Percentiles rank a stretch among this genome's conserved stretches.
These are phyloP conservation scores for Zostera marina DNA, from an alignment of 116 monocot species.

Conservation along the genomic window DNA sequence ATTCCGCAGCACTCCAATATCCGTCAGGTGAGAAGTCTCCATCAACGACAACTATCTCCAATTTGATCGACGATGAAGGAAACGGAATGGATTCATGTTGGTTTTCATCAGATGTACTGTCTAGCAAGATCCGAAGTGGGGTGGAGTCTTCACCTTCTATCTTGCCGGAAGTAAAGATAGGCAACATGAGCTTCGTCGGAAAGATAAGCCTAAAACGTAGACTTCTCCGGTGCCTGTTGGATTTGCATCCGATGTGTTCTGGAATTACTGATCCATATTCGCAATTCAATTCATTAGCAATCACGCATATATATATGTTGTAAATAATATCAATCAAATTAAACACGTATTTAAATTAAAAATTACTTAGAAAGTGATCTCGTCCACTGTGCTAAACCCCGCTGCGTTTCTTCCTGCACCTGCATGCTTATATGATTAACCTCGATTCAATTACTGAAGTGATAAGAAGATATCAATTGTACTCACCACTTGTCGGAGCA, in stretches of 20 bases:
- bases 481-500: slow-evolving; percentile 49
- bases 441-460: not conserved
- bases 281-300: not conserved
- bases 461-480: not conserved
- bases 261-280: not conserved
- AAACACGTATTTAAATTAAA: not conserved
- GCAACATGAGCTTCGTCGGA: slow-evolving; percentile 10
- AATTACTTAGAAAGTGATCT: too few species aligned
- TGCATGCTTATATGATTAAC: not conserved
- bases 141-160: slow-evolving; percentile 27
- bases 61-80: slow-evolving; percentile 29
- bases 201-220: slow-evolving; percentile 32
- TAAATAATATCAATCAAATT: too few species aligned
- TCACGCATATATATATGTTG: too few species aligned
- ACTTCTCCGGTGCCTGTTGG: slow-evolving; percentile 7
- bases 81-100: not conserved
- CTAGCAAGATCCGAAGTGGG: slow-evolving; percentile 27
- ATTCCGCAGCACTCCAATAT: slow-evolving; percentile 33
- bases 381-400: too few species aligned
- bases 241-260: slow-evolving; percentile 20
- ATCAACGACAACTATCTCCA: slow-evolving; percentile 43
- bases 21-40: slow-evolving; percentile 37
- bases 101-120: slow-evolving; percentile 2
- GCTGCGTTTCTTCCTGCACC: too few species aligned
- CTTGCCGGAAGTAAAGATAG: slow-evolving; percentile 55